Percentiles rank a stretch among this genome's conserved stretches.
Conservation (phyloP, 2,329 filamentous ascomycete genomes). For the Botrytis cinerea region DNA sequence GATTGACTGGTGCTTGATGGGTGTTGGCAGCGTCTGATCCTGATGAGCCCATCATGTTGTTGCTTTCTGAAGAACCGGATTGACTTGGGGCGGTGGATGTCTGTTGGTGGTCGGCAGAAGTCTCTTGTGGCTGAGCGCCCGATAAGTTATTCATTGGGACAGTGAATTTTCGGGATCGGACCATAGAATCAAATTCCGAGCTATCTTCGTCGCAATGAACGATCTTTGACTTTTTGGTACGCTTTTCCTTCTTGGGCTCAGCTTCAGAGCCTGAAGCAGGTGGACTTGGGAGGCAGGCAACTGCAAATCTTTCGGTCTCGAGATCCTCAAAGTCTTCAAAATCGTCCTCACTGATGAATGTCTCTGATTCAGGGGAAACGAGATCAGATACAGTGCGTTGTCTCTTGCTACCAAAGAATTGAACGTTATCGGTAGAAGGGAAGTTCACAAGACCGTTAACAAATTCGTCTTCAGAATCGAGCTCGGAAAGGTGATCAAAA, state of each 20-base stretch:
- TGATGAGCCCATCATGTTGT: slow-evolving; percentile 46
- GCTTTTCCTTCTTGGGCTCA: slow-evolving; percentile 58
- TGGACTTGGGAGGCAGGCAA: slow-evolving; percentile 64
- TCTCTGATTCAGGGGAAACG: slow-evolving; percentile 71
- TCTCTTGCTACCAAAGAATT: slow-evolving; percentile 66
- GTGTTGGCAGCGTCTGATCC: slow-evolving; percentile 42
- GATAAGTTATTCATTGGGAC: slow-evolving; percentile 40
- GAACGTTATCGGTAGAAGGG: slow-evolving; percentile 57
- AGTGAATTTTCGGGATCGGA: slow-evolving; percentile 42
- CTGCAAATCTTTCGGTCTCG: slow-evolving; percentile 62
- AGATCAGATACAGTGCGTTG: slow-evolving; percentile 67
- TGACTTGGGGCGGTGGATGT: slow-evolving; percentile 45
- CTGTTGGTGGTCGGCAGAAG: slow-evolving; percentile 34
- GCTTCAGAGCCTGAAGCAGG: slow-evolving; percentile 54
- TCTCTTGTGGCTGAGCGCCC: slow-evolving; percentile 38
- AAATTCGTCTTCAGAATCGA: slow-evolving; percentile 91
- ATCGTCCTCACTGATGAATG: slow-evolving; percentile 74
- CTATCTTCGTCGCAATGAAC: slow-evolving; percentile 41
- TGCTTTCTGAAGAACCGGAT: slow-evolving; percentile 46
- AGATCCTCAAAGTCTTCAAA: slow-evolving; percentile 76
- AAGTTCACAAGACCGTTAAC: slow-evolving; percentile 73
- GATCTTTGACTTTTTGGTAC: slow-evolving; percentile 58
- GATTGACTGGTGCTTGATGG: slow-evolving; percentile 67
- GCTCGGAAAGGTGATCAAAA: slow-evolving; percentile 85
- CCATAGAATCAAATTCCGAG: slow-evolving; percentile 42